Conservation (phyloP, 164 flowering plant genomes). For the Chloranthus sessilifolius region DNA sequence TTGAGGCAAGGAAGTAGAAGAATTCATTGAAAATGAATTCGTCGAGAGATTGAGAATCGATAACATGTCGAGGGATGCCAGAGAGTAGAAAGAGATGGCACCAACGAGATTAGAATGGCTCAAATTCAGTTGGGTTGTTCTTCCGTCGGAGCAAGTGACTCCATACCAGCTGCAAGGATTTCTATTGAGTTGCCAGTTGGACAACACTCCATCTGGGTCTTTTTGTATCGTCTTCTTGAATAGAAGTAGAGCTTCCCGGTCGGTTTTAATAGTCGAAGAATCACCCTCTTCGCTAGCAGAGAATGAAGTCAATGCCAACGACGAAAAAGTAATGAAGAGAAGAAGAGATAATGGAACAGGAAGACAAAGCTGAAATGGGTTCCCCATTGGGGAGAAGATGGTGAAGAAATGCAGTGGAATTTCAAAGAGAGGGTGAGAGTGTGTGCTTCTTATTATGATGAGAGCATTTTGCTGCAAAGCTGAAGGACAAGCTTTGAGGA, state of each 20-base stretch:
- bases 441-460: constrained; percentile 40
- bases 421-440: constrained; percentile 15
- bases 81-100: constrained; percentile 38
- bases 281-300: constrained; percentile 15
- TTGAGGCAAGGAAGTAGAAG: constrained; percentile 42
- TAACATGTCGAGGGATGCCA: constrained; percentile 50
- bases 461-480: constrained; percentile 28
- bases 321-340: constrained; percentile 11
- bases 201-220: constrained; percentile 57
- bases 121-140: constrained; percentile 61
- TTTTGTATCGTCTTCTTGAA: constrained; percentile 59
- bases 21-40: constrained; percentile 50
- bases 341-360: constrained; percentile 19
- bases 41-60: constrained; percentile 45
- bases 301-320: neutral
- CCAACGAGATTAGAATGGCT: constrained; percentile 43
- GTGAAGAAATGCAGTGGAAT: constrained; percentile 5
- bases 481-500: constrained; percentile 35
- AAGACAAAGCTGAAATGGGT: constrained; percentile 23
- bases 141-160: constrained; percentile 46
- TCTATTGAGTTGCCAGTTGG: constrained; percentile 41
- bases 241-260: constrained; percentile 48
- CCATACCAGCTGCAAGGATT: constrained; percentile 71
- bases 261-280: constrained; percentile 32
- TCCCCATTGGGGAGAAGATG: constrained; percentile 37